Evolutionary conservation across 805 yeast genomes (phyloP).

Genomic region (Zygoascus biomembranicola): DNA sequence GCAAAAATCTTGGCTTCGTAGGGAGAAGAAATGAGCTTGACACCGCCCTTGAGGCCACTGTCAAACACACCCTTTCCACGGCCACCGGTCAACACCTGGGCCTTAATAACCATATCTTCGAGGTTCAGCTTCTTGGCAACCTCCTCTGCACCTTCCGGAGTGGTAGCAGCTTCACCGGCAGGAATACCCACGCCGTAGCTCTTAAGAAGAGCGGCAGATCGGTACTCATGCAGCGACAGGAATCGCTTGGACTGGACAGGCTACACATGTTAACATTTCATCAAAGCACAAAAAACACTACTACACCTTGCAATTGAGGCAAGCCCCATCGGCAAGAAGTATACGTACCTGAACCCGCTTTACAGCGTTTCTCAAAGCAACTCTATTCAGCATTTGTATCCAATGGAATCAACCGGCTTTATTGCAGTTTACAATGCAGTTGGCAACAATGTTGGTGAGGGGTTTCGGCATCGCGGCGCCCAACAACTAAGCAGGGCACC

Average conservation of each 20-base stretch:
- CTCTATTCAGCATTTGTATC: neutral
- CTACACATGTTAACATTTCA: neutral
- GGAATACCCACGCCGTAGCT: slow-evolving; percentile 87
- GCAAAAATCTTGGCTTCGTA: slow-evolving; percentile 84
- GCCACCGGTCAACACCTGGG: slow-evolving; percentile 99
- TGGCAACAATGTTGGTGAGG: neutral
- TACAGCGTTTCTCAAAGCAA: neutral
- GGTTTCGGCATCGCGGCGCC: neutral
- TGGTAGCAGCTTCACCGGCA: slow-evolving; percentile 80
- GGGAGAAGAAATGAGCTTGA: slow-evolving; percentile 75
- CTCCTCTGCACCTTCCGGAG: slow-evolving; percentile 79
- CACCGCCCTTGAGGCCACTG: slow-evolving; percentile 94
- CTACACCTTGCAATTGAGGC: too few relatives aligned
- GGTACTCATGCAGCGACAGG: slow-evolving; percentile 90
- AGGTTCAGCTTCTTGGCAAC: slow-evolving; percentile 66
- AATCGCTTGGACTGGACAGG: slow-evolving; percentile 40
- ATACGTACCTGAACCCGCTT: neutral
- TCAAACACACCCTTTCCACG: slow-evolving; percentile 99
- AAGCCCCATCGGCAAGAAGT: too few relatives aligned
- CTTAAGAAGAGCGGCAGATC: slow-evolving; percentile 82
- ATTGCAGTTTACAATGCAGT: neutral
- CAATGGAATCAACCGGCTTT: neutral
- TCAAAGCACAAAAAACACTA: too few relatives aligned
- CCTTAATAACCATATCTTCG: slow-evolving; percentile 87
- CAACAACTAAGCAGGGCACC: neutral